Percentiles rank a stretch among this genome's conserved stretches.
These are phyloP conservation scores for Rhizophagus prolifer DNA, from an alignment of 192 early-diverging fungal genomes.

Conservation along the genomic window DNA sequence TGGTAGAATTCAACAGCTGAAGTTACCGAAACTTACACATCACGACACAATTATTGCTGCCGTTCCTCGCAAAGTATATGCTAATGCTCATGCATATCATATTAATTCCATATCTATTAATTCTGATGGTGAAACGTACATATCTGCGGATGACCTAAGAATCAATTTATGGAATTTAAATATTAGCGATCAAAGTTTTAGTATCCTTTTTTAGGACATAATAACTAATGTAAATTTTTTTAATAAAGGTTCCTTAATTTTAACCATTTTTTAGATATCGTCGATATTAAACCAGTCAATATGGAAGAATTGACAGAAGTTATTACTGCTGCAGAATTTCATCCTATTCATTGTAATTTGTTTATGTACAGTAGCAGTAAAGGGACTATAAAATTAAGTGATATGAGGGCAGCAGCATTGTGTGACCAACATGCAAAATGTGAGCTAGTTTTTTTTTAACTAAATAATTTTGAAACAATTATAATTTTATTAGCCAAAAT, in stretches of 20 bases:
- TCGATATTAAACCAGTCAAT: slow-evolving; percentile 99
- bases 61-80: slow-evolving; percentile 92
- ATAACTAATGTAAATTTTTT: neutral
- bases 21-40: slow-evolving; percentile 84
- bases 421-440: slow-evolving; percentile 94
- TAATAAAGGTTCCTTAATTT: slow-evolving; percentile 7
- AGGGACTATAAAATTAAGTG: slow-evolving; percentile 94
- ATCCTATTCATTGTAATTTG: slow-evolving; percentile 91
- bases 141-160: slow-evolving; percentile 96
- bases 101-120: slow-evolving; percentile 99
- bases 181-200: slow-evolving; percentile 98
- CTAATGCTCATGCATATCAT: slow-evolving; percentile 96
- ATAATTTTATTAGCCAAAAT: neutral
- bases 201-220: slow-evolving; percentile 36
- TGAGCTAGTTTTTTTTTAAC: slow-evolving; percentile 41
- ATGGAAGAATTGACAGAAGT: slow-evolving; percentile 99
- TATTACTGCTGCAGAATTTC: slow-evolving; percentile 98
- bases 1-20: slow-evolving; percentile 50
- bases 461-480: neutral
- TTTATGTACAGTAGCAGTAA: slow-evolving; percentile 99
- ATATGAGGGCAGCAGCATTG: slow-evolving; percentile 93
- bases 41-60: slow-evolving; percentile 97
- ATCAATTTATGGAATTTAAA: slow-evolving; percentile 99
- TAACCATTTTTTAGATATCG: slow-evolving; percentile 72
- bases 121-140: slow-evolving; percentile 96